A percentile compares a stretch with the other conserved stretches of the same genome.
phyloP scores from a whole-genome alignment of 2,329 filamentous ascomycete genomes.

The Claviceps sp. region DNA sequence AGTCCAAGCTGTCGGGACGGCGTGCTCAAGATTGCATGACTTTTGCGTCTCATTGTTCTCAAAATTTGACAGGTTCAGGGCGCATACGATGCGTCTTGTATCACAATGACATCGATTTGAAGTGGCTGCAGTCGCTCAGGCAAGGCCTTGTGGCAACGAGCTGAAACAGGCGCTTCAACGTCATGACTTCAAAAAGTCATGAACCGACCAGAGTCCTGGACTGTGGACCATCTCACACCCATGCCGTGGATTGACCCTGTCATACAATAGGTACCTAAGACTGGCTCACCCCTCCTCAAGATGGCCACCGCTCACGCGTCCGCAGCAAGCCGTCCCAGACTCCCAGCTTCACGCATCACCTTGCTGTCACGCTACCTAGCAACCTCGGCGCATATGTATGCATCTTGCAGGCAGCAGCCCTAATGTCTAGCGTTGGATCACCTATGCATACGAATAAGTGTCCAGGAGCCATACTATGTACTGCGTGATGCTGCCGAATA shows the following conservation, averaged over 20 bases:
- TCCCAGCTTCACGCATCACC: conserved; percentile 3
- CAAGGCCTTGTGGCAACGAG: neutral
- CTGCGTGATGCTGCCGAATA: neutral
- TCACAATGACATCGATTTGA: neutral
- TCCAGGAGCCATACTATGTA: neutral
- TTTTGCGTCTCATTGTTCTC: neutral
- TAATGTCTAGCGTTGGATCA: neutral
- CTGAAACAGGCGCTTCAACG: neutral
- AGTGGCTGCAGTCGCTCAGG: neutral
- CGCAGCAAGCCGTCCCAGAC: conserved; percentile 1
- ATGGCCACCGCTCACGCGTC: conserved; percentile 6
- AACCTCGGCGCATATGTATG: neutral
- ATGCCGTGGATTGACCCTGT: conserved; percentile 3
- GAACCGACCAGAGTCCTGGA: neutral
- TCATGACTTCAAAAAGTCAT: neutral
- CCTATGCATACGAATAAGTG: neutral
- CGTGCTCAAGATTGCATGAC: neutral
- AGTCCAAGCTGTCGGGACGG: conserved; percentile 9
- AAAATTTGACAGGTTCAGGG: neutral
- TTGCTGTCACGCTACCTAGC: conserved; percentile 4
- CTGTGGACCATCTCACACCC: neutral
- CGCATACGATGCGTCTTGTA: neutral
- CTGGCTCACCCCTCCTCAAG: conserved; percentile 2
- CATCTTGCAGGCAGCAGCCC: neutral
- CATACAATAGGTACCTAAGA: neutral